phyloP scores from a whole-genome alignment of 2,329 filamentous ascomycete species.

The Dactylellina leptospora region DNA sequence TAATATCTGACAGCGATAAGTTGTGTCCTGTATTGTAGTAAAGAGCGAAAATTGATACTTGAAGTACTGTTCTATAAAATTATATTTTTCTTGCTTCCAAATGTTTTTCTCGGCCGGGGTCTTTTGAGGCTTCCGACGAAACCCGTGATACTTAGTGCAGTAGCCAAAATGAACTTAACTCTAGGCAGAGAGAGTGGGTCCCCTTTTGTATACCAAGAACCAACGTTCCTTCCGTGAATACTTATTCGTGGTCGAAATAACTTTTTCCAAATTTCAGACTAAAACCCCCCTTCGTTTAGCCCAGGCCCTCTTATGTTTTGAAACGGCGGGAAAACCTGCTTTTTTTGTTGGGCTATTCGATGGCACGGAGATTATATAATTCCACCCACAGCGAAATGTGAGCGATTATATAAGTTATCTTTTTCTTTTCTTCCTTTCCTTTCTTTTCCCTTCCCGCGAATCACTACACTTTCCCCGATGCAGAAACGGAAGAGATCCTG shows the following conservation, averaged over 20 bases:
- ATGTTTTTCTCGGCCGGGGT: background rate
- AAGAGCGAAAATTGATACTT: too few relatives aligned
- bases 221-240: background rate
- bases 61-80: too few relatives aligned
- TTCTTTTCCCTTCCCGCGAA: background rate
- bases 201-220: background rate
- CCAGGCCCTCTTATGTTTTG: background rate
- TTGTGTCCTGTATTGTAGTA: too few relatives aligned
- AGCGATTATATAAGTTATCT: conserved; percentile 12
- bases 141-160: background rate
- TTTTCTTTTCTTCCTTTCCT: background rate
- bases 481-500: background rate
- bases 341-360: background rate
- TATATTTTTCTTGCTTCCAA: too few relatives aligned
- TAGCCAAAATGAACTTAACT: background rate
- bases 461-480: background rate
- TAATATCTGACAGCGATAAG: too few relatives aligned
- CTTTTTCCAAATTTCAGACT: too few relatives aligned
- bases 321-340: background rate
- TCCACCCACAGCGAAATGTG: background rate
- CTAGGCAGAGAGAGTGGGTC: conserved; percentile 5
- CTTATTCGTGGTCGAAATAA: background rate
- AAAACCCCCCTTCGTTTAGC: background rate
- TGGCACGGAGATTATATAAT: conserved; percentile 1
- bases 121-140: background rate